Percentiles rank a stretch among this genome's conserved stretches.
These are phyloP conservation scores for Babesia divergens DNA, from an alignment of 169 alveolate genomes.

Conservation along the genomic window DNA sequence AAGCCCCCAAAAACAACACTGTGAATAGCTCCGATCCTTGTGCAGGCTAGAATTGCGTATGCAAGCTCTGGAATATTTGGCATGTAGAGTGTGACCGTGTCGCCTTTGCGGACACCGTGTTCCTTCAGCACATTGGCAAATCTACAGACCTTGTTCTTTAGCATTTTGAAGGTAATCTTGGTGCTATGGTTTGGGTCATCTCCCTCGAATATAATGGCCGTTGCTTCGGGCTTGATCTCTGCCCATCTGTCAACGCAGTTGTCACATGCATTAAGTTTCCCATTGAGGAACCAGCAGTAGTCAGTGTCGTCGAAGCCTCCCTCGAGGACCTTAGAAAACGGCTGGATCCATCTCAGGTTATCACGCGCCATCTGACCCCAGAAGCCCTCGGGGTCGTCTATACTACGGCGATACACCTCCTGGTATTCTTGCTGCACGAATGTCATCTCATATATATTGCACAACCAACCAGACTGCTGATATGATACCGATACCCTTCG, in stretches of 20 bases:
- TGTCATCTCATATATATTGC: neutral
- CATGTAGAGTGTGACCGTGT: slow-evolving; percentile 93
- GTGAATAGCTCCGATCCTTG: slow-evolving; percentile 96
- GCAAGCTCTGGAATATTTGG: slow-evolving; percentile 93
- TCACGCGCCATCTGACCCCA: slow-evolving; percentile 69
- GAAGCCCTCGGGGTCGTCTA: slow-evolving; percentile 67
- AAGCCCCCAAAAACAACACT: slow-evolving; percentile 97
- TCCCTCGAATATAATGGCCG: slow-evolving; percentile 87
- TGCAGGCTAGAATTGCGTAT: slow-evolving; percentile 92
- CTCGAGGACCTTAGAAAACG: slow-evolving; percentile 58
- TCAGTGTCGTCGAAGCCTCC: slow-evolving; percentile 71
- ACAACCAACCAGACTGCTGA: slow-evolving; percentile 25
- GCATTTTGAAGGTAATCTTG: slow-evolving; percentile 76
- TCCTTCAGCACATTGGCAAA: slow-evolving; percentile 87
- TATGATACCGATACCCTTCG: slow-evolving; percentile 43
- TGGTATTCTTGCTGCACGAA: slow-evolving; percentile 60
- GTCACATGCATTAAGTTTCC: slow-evolving; percentile 88
- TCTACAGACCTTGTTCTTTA: slow-evolving; percentile 78
- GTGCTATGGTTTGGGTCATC: slow-evolving; percentile 80
- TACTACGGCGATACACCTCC: slow-evolving; percentile 67
- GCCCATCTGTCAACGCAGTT: slow-evolving; percentile 94
- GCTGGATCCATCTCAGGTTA: slow-evolving; percentile 36
- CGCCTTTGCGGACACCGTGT: slow-evolving; percentile 92
- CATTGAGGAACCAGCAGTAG: slow-evolving; percentile 85
- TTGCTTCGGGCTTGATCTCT: slow-evolving; percentile 77